Base-by-base conservation (phyloP, 2,329 filamentous ascomycete genomes). In the Ustilaginoidea virens region DNA sequence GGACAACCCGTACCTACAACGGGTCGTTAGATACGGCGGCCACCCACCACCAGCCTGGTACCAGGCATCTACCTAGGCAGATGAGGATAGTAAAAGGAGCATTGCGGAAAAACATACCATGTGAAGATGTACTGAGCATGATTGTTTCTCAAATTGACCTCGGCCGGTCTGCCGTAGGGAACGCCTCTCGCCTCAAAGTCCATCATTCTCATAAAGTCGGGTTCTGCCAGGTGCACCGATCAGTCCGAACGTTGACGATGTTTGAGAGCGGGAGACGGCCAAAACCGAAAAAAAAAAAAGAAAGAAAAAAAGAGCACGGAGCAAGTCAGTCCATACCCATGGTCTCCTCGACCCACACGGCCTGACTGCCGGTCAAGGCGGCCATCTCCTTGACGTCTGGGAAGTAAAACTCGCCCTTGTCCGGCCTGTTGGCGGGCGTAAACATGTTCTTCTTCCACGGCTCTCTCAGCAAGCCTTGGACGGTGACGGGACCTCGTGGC, bases 71-170 rank as follows among this genome's bases (percentile, higher is more conserved):
- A n/a, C n/a, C n/a, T n/a, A n/a, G n/a, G n/a, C n/a, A n/a, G n/a
- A 24, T 24, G 22, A 24, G 7, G 22, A 24, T 24, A 4, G 3
- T 5, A 12, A 10, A 12, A 13, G 22, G 6, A 24, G 8, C 22
- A 13, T 24, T 10, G 8, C 11, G n/a, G n/a, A 13, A 2, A 17
- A 17, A 25, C 74, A 47, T 71, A 96, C 90, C 90, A 98, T 40
- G 90, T 98, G 53, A 94, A 90, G 42, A 98, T 98, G 55, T 98
- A 98, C 62, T 96, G 90, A 38, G 82, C 75, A 55, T 98, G 90
- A 56, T 92, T 96, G 51, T 98, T 98, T 51, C 83, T 72, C 47
- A 98, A 60, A 50, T 92, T 92, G 35, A 98, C 86, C 56, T 92
- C 83, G 4, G 90, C 70, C 5, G 82, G 60, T 47, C 87, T 69